Percentiles rank a stretch among this genome's conserved stretches.
Evolutionary conservation across 2,329 filamentous ascomycete genomes (phyloP).

Genomic region (Verticillium isaacii): DNA sequence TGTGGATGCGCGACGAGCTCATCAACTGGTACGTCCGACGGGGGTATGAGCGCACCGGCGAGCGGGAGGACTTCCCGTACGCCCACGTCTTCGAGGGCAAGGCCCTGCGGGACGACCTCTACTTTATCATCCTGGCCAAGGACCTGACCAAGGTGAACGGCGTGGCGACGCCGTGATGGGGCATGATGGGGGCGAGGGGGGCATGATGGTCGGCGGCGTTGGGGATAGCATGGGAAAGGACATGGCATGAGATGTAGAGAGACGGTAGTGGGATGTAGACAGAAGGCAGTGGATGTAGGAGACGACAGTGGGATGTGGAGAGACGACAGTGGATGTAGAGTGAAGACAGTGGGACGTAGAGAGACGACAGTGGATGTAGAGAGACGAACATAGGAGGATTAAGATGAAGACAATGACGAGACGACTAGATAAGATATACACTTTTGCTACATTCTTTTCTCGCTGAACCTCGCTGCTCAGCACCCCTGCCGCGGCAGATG

Average conservation of each 20-base stretch:
- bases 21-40: slow-evolving; percentile 39
- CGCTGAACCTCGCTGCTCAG: not conserved
- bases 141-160: slow-evolving; percentile 13
- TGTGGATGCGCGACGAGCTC: slow-evolving; percentile 36
- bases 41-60: slow-evolving; percentile 34
- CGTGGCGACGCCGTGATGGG: not conserved
- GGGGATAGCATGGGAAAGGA: not conserved
- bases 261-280: too few relatives aligned
- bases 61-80: slow-evolving; percentile 37
- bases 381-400: too few relatives aligned
- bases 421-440: too few relatives aligned
- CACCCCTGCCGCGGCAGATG: slow-evolving; percentile 7
- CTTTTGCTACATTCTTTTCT: too few relatives aligned
- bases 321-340: too few relatives aligned
- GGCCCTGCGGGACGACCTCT: slow-evolving; percentile 36
- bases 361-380: too few relatives aligned
- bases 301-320: too few relatives aligned
- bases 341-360: too few relatives aligned
- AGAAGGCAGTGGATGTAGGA: too few relatives aligned
- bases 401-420: too few relatives aligned
- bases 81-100: slow-evolving; percentile 26
- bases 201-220: too few relatives aligned
- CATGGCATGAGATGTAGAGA: not conserved
- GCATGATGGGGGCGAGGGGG: too few relatives aligned
- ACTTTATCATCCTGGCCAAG: slow-evolving; percentile 37